Evolutionary conservation across 768 basidiomycete genomes (phyloP).

Genomic region (Lanmaoa rubissima): DNA sequence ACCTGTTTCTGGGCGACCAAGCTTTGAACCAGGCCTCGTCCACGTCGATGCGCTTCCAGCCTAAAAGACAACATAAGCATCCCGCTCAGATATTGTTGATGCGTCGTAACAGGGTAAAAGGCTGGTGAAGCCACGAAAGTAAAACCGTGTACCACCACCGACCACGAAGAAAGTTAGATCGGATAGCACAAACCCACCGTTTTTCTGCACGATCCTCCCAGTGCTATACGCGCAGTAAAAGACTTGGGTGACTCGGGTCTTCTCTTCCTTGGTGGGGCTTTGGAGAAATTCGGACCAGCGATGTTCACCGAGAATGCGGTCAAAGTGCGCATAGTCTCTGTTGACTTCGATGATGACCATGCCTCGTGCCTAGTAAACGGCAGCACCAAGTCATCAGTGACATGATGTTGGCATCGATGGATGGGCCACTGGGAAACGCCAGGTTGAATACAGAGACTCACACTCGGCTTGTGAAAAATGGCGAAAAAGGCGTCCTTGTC

Average conservation of each 20-base stretch:
- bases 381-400: slow-evolving; percentile 1
- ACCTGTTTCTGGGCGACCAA: slow-evolving; percentile 30
- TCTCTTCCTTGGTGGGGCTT: slow-evolving; percentile 31
- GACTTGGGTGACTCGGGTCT: slow-evolving; percentile 29
- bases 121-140: neutral
- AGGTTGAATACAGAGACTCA: slow-evolving; percentile 24
- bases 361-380: slow-evolving; percentile 35
- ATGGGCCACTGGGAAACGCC: neutral
- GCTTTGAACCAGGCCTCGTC: slow-evolving; percentile 42
- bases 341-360: slow-evolving; percentile 46
- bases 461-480: slow-evolving; percentile 45
- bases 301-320: slow-evolving; percentile 42
- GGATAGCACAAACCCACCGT: slow-evolving; percentile 32
- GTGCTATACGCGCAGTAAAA: slow-evolving; percentile 41
- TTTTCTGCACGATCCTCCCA: slow-evolving; percentile 43
- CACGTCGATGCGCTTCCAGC: slow-evolving; percentile 48
- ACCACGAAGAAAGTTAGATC: neutral
- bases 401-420: neutral
- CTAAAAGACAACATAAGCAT: slow-evolving; percentile 21
- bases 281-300: slow-evolving; percentile 41
- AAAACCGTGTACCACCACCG: neutral
- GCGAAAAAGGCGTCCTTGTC: slow-evolving; percentile 36
- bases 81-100: neutral
- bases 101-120: neutral
- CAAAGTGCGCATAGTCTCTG: slow-evolving; percentile 30